Conservation (phyloP, 2,329 filamentous ascomycete species). For the Periglandula ipomoeae region DNA sequence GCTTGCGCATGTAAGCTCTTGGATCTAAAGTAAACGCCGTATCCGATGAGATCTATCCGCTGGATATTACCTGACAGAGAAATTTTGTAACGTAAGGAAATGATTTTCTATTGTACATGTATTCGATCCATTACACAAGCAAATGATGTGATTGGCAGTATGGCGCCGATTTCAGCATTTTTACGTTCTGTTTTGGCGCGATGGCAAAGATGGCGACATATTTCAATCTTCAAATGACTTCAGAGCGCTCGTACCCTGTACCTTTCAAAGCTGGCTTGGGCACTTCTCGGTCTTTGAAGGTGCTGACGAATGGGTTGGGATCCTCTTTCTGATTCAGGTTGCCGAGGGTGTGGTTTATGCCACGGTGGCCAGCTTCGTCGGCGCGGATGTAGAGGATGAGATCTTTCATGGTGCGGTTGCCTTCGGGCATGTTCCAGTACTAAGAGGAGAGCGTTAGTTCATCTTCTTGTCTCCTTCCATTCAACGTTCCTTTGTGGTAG, state of each 20-base stretch:
- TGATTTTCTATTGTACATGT: no score
- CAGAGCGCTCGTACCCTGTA: constrained; percentile 72
- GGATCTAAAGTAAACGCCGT: no score
- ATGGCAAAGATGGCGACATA: no score
- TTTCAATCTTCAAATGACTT: constrained; percentile 50
- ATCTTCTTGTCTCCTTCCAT: neutral
- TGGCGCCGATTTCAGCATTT: no score
- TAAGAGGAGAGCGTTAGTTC: constrained; percentile 10
- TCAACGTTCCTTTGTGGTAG: no score
- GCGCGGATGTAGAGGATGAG: constrained; percentile 80
- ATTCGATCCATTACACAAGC: no score
- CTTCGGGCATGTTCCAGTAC: constrained; percentile 94
- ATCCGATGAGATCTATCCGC: no score
- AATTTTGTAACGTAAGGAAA: no score
- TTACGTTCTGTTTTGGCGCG: neutral
- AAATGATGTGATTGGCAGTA: no score
- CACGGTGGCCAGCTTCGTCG: constrained; percentile 83
- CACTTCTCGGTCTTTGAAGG: constrained; percentile 60
- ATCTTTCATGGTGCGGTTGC: constrained; percentile 72
- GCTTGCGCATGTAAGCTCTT: no score
- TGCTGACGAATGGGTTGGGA: constrained; percentile 83
- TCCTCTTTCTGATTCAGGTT: constrained; percentile 81
- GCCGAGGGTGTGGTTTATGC: constrained; percentile 90
- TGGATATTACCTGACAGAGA: no score
- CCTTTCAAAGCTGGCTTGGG: constrained; percentile 60